A percentile compares a stretch with the other conserved stretches of the same genome.
These are phyloP conservation scores for Vitellaria paradoxa DNA, from an alignment of 179 eudicot genomes.

Conservation along the genomic window DNA sequence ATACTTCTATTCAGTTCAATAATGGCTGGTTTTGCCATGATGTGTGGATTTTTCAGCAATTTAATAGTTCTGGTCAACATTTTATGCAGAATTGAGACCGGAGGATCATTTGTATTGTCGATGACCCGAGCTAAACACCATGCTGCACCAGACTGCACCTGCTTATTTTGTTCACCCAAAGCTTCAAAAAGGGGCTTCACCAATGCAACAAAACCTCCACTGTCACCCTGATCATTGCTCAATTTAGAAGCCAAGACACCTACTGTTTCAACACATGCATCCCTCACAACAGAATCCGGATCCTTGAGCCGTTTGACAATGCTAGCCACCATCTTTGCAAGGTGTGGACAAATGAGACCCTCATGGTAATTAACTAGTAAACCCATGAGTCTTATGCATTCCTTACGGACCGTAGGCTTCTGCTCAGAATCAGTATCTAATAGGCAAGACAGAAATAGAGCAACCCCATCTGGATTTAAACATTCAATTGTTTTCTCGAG, in stretches of 20 bases:
- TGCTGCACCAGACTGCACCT: constrained; percentile 77
- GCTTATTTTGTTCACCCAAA: constrained; percentile 84
- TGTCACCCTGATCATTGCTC: constrained; percentile 39
- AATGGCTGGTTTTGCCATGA: constrained; percentile 86
- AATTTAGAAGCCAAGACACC: constrained; percentile 72
- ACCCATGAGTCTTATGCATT: constrained; percentile 73
- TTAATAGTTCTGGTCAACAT: constrained; percentile 67
- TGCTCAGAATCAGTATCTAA: constrained; percentile 74
- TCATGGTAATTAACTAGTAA: constrained; percentile 49
- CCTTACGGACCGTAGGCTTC: constrained; percentile 75
- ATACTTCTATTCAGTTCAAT: constrained; percentile 80
- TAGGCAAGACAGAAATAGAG: constrained; percentile 70
- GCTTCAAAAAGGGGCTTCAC: constrained; percentile 90
- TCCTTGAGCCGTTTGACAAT: constrained; percentile 85
- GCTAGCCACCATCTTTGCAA: constrained; percentile 66
- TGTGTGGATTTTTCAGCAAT: constrained; percentile 78
- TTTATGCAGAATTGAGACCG: constrained; percentile 59
- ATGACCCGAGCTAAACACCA: constrained; percentile 77
- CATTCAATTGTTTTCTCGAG: constrained; percentile 54
- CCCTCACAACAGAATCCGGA: constrained; percentile 74
- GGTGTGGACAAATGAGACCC: constrained; percentile 45
- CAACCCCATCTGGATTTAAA: constrained; percentile 61
- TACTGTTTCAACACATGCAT: constrained; percentile 72
- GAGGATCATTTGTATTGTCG: constrained; percentile 62
- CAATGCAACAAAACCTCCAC: constrained; percentile 46